phyloP scores from a whole-genome alignment of 2,329 filamentous ascomycete genomes.

The Diaporthe australafricana region DNA sequence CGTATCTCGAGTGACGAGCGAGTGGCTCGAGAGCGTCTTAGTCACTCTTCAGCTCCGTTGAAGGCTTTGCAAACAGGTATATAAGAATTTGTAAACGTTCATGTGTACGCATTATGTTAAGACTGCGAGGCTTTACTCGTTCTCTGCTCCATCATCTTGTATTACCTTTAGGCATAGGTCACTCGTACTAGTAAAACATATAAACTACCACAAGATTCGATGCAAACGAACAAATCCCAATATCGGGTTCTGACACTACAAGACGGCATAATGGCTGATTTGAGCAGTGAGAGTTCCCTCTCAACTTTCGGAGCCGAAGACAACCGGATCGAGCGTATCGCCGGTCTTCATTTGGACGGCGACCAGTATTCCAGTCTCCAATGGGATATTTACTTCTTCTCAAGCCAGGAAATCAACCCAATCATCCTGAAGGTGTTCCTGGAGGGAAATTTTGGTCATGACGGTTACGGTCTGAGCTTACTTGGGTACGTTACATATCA shows the following conservation, averaged over 20 bases:
- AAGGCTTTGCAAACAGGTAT: not conserved
- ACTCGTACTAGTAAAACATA: not conserved
- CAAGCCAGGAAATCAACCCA: not conserved
- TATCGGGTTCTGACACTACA: not conserved
- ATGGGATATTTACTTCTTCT: not conserved
- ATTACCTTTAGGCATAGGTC: not conserved
- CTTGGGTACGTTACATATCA: not conserved
- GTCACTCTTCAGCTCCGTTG: not conserved
- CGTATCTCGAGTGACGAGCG: not conserved
- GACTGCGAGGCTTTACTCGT: not conserved
- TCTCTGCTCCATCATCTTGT: not conserved
- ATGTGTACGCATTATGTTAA: not conserved
- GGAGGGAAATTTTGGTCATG: not conserved
- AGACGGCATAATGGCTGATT: not conserved
- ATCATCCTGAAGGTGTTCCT: not conserved
- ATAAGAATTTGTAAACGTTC: not conserved
- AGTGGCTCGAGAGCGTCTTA: no score
- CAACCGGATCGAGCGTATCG: not conserved
- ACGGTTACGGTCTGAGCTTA: constrained; percentile 4
- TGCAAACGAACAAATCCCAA: not conserved
- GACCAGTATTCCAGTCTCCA: not conserved
- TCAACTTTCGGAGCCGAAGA: not conserved
- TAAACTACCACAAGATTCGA: not conserved
- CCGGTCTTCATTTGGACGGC: not conserved
- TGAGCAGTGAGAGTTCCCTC: not conserved